Percentiles rank a stretch among this genome's conserved stretches.
phyloP scores from a whole-genome alignment of 1,284 basidiomycete species.

The Agroathelia rolfsii region DNA sequence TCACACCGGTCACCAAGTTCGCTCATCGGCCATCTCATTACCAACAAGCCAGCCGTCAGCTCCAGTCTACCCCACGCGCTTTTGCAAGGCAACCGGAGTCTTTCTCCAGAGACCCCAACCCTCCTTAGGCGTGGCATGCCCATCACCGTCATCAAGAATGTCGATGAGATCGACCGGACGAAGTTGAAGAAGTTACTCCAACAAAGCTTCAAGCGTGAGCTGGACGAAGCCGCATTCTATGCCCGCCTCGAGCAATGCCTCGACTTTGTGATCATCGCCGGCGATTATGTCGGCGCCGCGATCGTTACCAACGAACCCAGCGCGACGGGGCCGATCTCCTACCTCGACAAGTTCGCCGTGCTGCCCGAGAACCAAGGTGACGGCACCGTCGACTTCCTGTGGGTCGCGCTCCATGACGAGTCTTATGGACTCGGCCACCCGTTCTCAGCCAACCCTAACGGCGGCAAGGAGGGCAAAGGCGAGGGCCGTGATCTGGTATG shows the following conservation, averaged over 20 bases:
- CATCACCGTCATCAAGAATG: conserved; percentile 70
- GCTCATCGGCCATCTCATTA: conserved; percentile 95
- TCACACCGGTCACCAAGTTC: conserved; percentile 94
- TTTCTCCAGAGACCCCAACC: conserved; percentile 89
- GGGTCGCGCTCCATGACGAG: conserved; percentile 98
- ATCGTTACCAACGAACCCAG: conserved; percentile 82
- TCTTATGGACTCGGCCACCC: conserved; percentile 92
- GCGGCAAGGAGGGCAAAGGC: conserved; percentile 82
- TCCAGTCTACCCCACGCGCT: conserved; percentile 92
- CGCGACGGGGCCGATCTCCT: conserved; percentile 54
- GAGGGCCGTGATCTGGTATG: conserved; percentile 93
- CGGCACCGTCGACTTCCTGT: conserved; percentile 97
- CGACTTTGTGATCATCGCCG: conserved; percentile 92
- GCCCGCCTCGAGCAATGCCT: conserved; percentile 64
- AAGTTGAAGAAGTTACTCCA: conserved; percentile 82
- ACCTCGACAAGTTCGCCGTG: conserved; percentile 98
- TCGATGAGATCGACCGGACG: conserved; percentile 56
- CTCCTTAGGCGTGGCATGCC: conserved; percentile 84
- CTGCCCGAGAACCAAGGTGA: conserved; percentile 92
- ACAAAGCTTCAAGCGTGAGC: conserved; percentile 70
- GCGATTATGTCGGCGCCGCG: conserved; percentile 93
- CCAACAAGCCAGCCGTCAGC: conserved; percentile 94
- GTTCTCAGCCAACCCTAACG: conserved; percentile 92
- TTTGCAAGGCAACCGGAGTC: conserved; percentile 73
- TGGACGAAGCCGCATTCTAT: conserved; percentile 76